Evolutionary conservation across 176 grass and related monocot genomes (phyloP), one percentile per base, ranked within the genome.

Genomic region (Aegilops speltoides): DNA sequence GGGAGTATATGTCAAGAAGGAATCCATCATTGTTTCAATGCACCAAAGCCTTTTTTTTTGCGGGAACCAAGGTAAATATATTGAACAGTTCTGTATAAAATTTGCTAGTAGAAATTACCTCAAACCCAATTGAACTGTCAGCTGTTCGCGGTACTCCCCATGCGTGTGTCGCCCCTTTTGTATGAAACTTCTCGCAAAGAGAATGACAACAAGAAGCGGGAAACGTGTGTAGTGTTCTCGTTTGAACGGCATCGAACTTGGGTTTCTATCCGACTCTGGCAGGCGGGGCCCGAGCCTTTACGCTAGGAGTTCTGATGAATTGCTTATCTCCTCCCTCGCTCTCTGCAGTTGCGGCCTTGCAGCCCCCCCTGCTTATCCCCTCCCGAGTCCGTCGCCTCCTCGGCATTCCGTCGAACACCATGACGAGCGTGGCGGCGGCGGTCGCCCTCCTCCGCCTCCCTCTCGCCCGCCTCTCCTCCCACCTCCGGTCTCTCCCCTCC

Each of bases 321-420:
- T 60, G 17, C 76, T 65, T 80, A 28, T 31, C 37, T 19, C 10
- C 56, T 59, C 19, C 56, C 38, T 28, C 32, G n/a, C 72, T 17
- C 33, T 50, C 26, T 13, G 32, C n/a, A 1, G 48, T 6, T n/a
- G 57, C 29, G 23, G 9, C 5, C 2, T 20, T 20, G 65, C 65
- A 84, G 57, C 59, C 73, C 73, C 73, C 43, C 40, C 77, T 37
- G 7, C 66, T 60, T 78, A 76, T 88, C 85, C 78, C 79, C 79
- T 71, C 71, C 28, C 45, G 29, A 33, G 8, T 32, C 37, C 28
- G 16, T 72, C 34, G 50, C 56, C 22, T 79, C 72, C 11, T 77
- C 16, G 45, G 38, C 79, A 88, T 90, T 86, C 66, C 88, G 68
- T 84, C 86, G 67, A 92, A 74, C 90, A 87, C 72, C 20, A 94